Base-by-base conservation (phyloP, 2,329 filamentous ascomycete species). In the Aschersonia sp. region DNA sequence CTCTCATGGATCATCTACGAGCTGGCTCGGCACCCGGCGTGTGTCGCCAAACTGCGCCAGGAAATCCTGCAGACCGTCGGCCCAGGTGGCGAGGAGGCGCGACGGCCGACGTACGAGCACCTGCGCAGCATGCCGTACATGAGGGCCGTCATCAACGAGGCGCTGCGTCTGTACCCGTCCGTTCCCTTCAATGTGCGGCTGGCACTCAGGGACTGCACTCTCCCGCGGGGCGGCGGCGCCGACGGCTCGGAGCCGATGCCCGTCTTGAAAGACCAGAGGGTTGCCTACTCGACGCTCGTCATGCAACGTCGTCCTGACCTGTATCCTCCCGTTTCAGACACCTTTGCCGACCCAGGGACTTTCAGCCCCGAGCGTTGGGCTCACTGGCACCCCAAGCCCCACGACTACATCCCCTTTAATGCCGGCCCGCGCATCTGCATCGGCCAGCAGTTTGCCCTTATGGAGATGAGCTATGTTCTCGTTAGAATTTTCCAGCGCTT, bases 61-160 rank as follows among this genome's bases (percentile, higher is more conserved):
- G 87, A 95, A 63, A 87, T 95, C 57, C 62, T 81, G 30, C 60
- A 73, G 2, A 69, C 70, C 0, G 74, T 95, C 5, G 88, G 88
- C 2, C 62, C 74, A 3, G 22, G 22, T 22, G 22, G 22, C 22
- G 22, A 22, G 22, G 22, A 22, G 6, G 67, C 77, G 11, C 65
- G 72, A 5, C 66, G 71, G 4, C 81, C 82, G 0, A 87, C 83
- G 0, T 95, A 94, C 62, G 74, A 78, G 10, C 77, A 95, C 59
- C 72, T 95, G 50, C 95, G 94, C 70, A 74, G 74, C 53, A 94
- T 95, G 87, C 83, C 84, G 56, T 95, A 90, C 61, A 76, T 92
- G 49, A 70, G 79, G 62, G 71, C 81, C 55, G 67, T 84, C 45
- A 73, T 94, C 56, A 83, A 86, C 65, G 87, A 94, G 66, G 84